Base-by-base conservation (phyloP, 225 moss, liverwort and hornwort genomes). In the Pseudoscleropodium purum region DNA sequence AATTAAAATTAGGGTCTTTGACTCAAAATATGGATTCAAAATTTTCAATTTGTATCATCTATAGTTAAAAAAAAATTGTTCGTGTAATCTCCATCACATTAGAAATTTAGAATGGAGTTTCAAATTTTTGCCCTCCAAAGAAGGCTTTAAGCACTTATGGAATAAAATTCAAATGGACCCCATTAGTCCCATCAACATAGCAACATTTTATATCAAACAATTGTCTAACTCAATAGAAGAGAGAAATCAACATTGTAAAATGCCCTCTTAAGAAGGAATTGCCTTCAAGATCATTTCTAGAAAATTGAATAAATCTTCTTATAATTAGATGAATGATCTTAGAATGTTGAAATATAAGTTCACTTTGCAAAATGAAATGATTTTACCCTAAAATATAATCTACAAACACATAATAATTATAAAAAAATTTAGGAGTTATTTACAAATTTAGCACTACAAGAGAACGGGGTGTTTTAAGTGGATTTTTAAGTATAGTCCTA, bases 171-270 rank as follows among this genome's bases (percentile, higher is more conserved):
- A 79, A 54, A 56, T 15, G 2, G 15, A 49, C 0, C 0, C 56
- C 18, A 6, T 56, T 56, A 7, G 18, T 56, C 18, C 7, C 21
- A 52, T 15, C 13, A 77, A 23, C 0, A 1, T 34, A 2, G 6
- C 20, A 77, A 77, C 7, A 51, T 33, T 51, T 75, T 8, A 49
- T 19, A 0, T 33, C 33, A 5, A 51, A 15, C 20, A 51, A 0
- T 19, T 20, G 2, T 33, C 20, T 13, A 13, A n/a, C 2, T 7
- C 0, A 57, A 1, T 5, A 0, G 0, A 2, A 57, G 2, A 5
- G 3, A 79, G 11, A 79, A 11, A n/a, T 25, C 4, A 79, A 2
- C 4, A 16, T 18, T 16, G 0, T 37, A n/a, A 37, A n/a, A 79
- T 37, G 7, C 0, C 17, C 7, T 37, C 0, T 26, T 0, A 57